Evolutionary conservation across 106 monocot genomes (phyloP), one percentile per base, ranked within the genome.

Genomic region (Acorus gramineus): DNA sequence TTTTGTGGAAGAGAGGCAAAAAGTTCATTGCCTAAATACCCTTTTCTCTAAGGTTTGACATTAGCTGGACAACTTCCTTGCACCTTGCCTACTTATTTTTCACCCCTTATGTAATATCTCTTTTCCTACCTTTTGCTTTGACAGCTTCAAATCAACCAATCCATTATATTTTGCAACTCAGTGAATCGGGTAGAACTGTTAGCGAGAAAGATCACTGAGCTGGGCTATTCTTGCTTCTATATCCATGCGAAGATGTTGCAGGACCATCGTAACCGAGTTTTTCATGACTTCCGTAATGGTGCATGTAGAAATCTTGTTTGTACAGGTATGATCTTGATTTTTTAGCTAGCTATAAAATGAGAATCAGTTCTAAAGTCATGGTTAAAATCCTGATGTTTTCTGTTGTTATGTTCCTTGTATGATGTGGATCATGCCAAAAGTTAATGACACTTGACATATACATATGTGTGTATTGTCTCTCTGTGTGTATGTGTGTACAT

Each of bases 221-320:
- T 96, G 43, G 95, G 95, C 12, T 96, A 85, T 68, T 96, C 95
- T 28, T 96, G 95, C 71, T 96, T 96, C 71, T 96, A 90, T 66
- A 96, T 96, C 54, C 92, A 92, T 68, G 86, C 92, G 61, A 92
- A 86, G 65, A 93, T 93, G 93, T 63, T 93, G 60, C 93, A 93
- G 74, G 95, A 95, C 49, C 95, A 95, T 65, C 77, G 95, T 4
- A 95, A 95, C 63, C 58, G 95, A n/a, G 95, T 95, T 7, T 95
- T 95, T 67, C 95, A 95, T 85, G 90, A 95, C 73, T 96, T 96
- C 70, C 87, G 95, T 2, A 96, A 96, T 68, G 95, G 95, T 73
- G 90, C 90, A 65, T 96, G 95, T 62, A 82, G 95, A 47, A 96
- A 96, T 77, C 85, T 96, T 77, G 95, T 96, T 54, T 96, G 95